Evolutionary conservation across 345 rosid species (phyloP), one percentile per base, ranked within the genome.

Genomic region (Melaleuca quinquenervia): DNA sequence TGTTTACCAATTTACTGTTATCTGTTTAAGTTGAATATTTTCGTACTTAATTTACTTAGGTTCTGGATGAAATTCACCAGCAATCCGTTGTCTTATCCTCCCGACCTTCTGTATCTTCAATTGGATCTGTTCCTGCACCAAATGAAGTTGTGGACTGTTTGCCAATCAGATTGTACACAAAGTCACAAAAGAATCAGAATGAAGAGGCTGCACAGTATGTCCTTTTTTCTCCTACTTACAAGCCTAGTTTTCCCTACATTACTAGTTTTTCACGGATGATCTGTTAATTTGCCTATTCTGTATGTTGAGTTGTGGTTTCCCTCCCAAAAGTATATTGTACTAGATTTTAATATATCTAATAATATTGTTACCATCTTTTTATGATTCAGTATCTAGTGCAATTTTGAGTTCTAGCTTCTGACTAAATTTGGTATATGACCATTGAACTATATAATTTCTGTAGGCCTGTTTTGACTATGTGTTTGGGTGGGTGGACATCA

Each of bases 41-140:
- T 74, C 85, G 36, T 83, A 44, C 54, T 29, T 89, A 74, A 52
- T 82, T 88, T 90, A 86, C 87, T 86, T 91, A 97, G 99, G 99
- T 96, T 90, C 96, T 97, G 93, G 99, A 97, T 94, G 99, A 97
- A 90, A 95, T 97, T 90, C 98, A 96, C 89, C 98, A 97, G 93
- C 99, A 97, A 88, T 97, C 99, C 80, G 94, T 92, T 83, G 99
- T 94, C 83, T 91, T 97, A 86, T 97, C 99, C 58, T 94, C 99
- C 70, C 98, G 92, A 56, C 93, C 96, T 75, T 93, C 99, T 82
- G 89, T 95, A 50, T 97, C 99, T 88, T 91, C 98, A 1, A 93
- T 95, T 88, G 98, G 98, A 90, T 96, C 98, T 85, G 92, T 97
- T 86, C 98, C 99, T 87, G 99, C 99, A 84, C 98, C 99, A 55